Evolutionary conservation across 1,284 basidiomycete species (phyloP).

Genomic region (Fereydounia khargensis): DNA sequence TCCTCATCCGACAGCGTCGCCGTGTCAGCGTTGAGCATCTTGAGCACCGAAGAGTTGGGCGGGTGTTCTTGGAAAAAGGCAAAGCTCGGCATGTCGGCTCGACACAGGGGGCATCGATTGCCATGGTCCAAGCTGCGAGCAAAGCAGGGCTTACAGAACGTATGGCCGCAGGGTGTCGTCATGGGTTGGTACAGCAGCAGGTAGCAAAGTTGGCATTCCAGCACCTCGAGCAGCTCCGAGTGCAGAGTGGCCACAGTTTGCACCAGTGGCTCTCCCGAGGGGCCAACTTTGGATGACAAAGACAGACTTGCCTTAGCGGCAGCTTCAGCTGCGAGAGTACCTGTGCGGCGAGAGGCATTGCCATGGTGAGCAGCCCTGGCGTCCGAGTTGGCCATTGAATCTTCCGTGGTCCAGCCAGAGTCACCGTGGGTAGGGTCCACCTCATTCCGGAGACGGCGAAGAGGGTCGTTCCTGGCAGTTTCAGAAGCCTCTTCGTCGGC

Average conservation of each 20-base stretch:
- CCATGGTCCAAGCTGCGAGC: constrained; percentile 84
- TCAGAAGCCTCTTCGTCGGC: constrained; percentile 2
- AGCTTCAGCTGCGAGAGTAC: neutral
- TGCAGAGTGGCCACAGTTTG: constrained; percentile 35
- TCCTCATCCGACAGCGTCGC: constrained; percentile 30
- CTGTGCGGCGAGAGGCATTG: no score
- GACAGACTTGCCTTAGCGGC: constrained; percentile 17
- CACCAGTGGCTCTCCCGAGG: constrained; percentile 22
- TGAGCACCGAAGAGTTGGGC: constrained; percentile 27
- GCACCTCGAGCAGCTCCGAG: constrained; percentile 67
- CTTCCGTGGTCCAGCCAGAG: constrained; percentile 24
- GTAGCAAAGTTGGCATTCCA: constrained; percentile 89
- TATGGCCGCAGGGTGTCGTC: constrained; percentile 92
- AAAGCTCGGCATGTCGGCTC: constrained; percentile 71
- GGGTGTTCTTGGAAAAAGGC: constrained; percentile 74
- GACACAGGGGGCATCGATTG: constrained; percentile 77
- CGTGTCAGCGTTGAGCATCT: constrained; percentile 33
- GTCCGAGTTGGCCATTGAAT: constrained; percentile 6
- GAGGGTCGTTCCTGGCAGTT: no score
- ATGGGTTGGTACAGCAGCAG: constrained; percentile 77
- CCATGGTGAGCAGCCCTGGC: no score
- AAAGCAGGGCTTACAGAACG: constrained; percentile 84
- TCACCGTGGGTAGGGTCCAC: constrained; percentile 4
- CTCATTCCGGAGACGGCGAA: no score
- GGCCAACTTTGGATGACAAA: constrained; percentile 11